Conservation (phyloP, 202 grass and related monocot species). For the Carex arenaria region DNA sequence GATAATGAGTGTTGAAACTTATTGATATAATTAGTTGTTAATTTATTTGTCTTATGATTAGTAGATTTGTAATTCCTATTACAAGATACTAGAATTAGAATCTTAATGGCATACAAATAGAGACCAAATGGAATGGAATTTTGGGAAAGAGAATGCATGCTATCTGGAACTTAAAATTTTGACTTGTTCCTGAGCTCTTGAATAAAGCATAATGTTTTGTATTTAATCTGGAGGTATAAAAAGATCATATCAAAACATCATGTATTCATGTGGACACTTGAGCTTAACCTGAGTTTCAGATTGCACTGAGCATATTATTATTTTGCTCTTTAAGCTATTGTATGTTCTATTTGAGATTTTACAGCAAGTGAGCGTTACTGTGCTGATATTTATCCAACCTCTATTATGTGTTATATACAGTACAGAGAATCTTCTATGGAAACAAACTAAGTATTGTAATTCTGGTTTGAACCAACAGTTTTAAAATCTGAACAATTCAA, state of each 20-base stretch:
- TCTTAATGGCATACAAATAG: background rate
- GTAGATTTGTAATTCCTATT: conserved; percentile 5
- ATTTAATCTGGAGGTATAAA: background rate
- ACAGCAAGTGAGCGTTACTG: background rate
- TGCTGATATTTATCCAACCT: background rate
- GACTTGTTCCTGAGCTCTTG: background rate
- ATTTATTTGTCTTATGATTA: background rate
- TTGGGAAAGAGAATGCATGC: background rate
- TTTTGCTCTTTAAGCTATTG: background rate
- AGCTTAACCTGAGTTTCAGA: background rate
- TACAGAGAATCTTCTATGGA: background rate
- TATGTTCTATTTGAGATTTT: background rate
- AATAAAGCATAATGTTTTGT: background rate
- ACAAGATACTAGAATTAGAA: background rate
- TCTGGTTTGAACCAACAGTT: background rate
- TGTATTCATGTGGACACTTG: background rate
- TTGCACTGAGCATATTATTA: background rate
- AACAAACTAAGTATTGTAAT: background rate
- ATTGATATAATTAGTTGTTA: background rate
- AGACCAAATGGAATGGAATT: background rate
- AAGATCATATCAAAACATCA: background rate
- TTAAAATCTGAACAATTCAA: background rate
- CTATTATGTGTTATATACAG: background rate
- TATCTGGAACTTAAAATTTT: background rate
- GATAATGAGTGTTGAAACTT: background rate